A percentile compares a stretch with the other conserved stretches of the same genome.
These are phyloP conservation scores for Yamadazyma sp. DNA, from an alignment of 805 yeast species.

Conservation along the genomic window DNA sequence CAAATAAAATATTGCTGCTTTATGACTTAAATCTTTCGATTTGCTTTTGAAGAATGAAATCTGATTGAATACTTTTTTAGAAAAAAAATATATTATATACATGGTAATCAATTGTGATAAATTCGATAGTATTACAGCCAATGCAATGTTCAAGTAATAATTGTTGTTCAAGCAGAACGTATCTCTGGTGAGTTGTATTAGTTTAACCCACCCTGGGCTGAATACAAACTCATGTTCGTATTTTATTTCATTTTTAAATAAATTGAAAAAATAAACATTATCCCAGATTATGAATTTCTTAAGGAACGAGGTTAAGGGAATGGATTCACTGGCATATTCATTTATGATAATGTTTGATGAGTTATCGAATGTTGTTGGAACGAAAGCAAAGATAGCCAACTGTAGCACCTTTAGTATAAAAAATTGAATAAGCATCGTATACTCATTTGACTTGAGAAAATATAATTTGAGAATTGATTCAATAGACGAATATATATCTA, in stretches of 20 bases:
- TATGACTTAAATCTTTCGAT: slow-evolving; percentile 18
- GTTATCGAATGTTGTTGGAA: slow-evolving; percentile 49
- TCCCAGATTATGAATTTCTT: slow-evolving; percentile 79
- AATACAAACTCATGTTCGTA: slow-evolving; percentile 93
- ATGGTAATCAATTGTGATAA: slow-evolving; percentile 48
- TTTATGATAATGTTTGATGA: slow-evolving; percentile 39
- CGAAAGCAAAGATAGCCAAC: slow-evolving; percentile 30
- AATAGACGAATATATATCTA: neutral
- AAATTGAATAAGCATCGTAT: slow-evolving; percentile 15
- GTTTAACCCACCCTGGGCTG: slow-evolving; percentile 70
- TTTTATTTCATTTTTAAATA: slow-evolving; percentile 46
- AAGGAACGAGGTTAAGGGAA: slow-evolving; percentile 21
- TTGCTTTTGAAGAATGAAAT: slow-evolving; percentile 16
- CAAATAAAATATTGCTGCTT: slow-evolving; percentile 45
- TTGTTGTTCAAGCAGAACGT: slow-evolving; percentile 17
- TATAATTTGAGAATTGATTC: neutral
- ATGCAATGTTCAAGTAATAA: slow-evolving; percentile 43
- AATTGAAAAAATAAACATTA: slow-evolving; percentile 66
- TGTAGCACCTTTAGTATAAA: slow-evolving; percentile 36
- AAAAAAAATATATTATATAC: slow-evolving; percentile 47
- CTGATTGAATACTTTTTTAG: slow-evolving; percentile 31
- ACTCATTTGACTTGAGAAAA: neutral
- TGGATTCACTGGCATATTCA: neutral
- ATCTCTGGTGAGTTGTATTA: slow-evolving; percentile 27
- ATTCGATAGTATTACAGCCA: slow-evolving; percentile 52